Evolutionary conservation across 2,329 filamentous ascomycete species (phyloP).

Genomic region (Xylariaceae sp.): DNA sequence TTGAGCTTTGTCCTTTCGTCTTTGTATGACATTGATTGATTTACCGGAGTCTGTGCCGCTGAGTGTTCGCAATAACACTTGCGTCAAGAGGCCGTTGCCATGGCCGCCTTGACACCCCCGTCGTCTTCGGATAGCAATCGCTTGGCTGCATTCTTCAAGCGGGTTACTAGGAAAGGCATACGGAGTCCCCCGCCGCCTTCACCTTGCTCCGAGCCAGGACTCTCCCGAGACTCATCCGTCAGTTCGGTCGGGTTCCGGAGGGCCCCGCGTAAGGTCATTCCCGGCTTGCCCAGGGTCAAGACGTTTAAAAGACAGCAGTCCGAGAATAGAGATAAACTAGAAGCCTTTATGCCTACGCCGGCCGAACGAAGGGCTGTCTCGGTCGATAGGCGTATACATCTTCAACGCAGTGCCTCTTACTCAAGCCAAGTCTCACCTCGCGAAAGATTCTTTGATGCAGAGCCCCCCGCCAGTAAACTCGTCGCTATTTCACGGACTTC

Average conservation of each 20-base stretch:
- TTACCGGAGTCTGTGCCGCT: slow-evolving; percentile 22
- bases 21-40: slow-evolving; percentile 23
- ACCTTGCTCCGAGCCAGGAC: slow-evolving; percentile 24
- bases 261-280: slow-evolving; percentile 61
- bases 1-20: slow-evolving; percentile 15
- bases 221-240: slow-evolving; percentile 25
- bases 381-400: slow-evolving; percentile 48
- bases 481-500: slow-evolving; percentile 25
- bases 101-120: slow-evolving; percentile 29
- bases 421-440: slow-evolving; percentile 39
- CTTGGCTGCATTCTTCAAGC: slow-evolving; percentile 27
- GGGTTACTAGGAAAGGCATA: slow-evolving; percentile 27
- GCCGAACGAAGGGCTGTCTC: slow-evolving; percentile 70
- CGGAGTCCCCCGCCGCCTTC: slow-evolving; percentile 21
- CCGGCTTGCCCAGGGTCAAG: slow-evolving; percentile 69
- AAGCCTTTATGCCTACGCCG: slow-evolving; percentile 58
- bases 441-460: slow-evolving; percentile 40
- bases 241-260: slow-evolving; percentile 39
- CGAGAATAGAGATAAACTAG: slow-evolving; percentile 69
- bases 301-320: slow-evolving; percentile 82
- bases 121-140: slow-evolving; percentile 24
- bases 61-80: slow-evolving; percentile 21
- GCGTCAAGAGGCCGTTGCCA: slow-evolving; percentile 24
- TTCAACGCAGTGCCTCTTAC: slow-evolving; percentile 36
- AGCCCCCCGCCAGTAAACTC: slow-evolving; percentile 27